Percentiles rank a stretch among this genome's conserved stretches.
Evolutionary conservation across 495 filamentous ascomycete species (phyloP).

Genomic region (Mycothermus thermophilus): DNA sequence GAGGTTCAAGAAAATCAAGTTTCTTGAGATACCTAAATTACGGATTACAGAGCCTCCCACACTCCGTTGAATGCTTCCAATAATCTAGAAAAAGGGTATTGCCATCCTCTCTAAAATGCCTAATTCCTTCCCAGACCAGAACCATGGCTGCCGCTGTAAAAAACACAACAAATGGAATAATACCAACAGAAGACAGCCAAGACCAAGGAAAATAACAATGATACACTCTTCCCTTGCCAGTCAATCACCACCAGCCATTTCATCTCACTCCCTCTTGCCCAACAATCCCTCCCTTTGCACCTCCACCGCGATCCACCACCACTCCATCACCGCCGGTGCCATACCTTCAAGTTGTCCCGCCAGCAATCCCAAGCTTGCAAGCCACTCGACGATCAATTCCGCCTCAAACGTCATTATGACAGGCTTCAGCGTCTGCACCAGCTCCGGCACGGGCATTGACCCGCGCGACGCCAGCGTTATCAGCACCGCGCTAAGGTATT

Average conservation of each 20-base stretch:
- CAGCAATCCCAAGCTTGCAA: constrained; percentile 34
- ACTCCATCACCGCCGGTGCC: constrained; percentile 43
- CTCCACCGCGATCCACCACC: constrained; percentile 52
- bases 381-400: constrained; percentile 52
- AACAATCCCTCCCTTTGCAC: constrained; percentile 12
- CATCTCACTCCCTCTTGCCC: background rate
- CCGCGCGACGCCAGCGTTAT: constrained; percentile 47
- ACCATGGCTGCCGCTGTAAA: too few relatives aligned
- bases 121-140: too few relatives aligned
- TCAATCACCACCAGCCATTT: background rate
- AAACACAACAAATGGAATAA: too few relatives aligned
- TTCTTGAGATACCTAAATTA: too few relatives aligned
- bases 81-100: too few relatives aligned
- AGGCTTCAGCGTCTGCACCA: constrained; percentile 44
- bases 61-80: too few relatives aligned
- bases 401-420: constrained; percentile 56
- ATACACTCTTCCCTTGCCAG: too few relatives aligned
- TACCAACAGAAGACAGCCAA: too few relatives aligned
- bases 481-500: constrained; percentile 44
- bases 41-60: too few relatives aligned
- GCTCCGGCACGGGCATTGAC: constrained; percentile 36
- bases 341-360: constrained; percentile 20
- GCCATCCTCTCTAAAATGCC: too few relatives aligned
- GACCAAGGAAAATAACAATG: too few relatives aligned
- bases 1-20: too few relatives aligned